A percentile compares a stretch with the other conserved stretches of the same genome.
Conservation (phyloP, 2,329 filamentous ascomycete species). For the Calonectria fujianensis region DNA sequence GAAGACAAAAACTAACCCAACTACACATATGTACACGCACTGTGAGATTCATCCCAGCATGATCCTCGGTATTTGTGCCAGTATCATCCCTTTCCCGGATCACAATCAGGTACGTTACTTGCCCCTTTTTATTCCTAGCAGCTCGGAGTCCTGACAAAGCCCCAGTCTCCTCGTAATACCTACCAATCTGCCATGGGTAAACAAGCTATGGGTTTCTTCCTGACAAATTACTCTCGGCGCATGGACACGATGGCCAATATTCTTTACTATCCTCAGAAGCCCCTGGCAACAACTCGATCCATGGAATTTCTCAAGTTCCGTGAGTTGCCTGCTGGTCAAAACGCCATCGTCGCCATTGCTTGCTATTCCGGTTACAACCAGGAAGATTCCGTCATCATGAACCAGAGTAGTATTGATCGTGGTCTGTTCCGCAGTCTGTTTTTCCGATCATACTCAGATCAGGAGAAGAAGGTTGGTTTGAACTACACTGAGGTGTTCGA, state of each 20-base stretch:
- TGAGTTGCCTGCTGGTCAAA: constrained; percentile 96
- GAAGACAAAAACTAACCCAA: constrained; percentile 90
- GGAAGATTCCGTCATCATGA: constrained; percentile 99
- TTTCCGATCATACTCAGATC: constrained; percentile 97
- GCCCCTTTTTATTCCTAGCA: background rate
- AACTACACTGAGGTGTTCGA: constrained; percentile 95
- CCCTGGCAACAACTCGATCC: constrained; percentile 93
- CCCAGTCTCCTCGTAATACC: constrained; percentile 94
- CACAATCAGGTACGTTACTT: constrained; percentile 85
- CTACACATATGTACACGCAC: constrained; percentile 95
- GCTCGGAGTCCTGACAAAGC: constrained; percentile 34
- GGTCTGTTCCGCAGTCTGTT: constrained; percentile 98
- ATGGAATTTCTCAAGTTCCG: constrained; percentile 99
- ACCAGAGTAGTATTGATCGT: constrained; percentile 98
- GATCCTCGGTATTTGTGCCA: constrained; percentile 98
- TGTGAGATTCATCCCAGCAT: constrained; percentile 99
- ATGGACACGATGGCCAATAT: constrained; percentile 99
- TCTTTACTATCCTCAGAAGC: constrained; percentile 98
- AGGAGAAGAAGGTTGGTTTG: constrained; percentile 96
- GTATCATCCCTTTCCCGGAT: constrained; percentile 99
- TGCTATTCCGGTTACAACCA: constrained; percentile 99
- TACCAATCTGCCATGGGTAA: constrained; percentile 99
- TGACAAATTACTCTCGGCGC: constrained; percentile 96
- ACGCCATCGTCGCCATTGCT: constrained; percentile 97
- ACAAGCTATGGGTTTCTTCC: constrained; percentile 99